phyloP scores from a whole-genome alignment of 805 yeast species.

The Kuraishia borneana region DNA sequence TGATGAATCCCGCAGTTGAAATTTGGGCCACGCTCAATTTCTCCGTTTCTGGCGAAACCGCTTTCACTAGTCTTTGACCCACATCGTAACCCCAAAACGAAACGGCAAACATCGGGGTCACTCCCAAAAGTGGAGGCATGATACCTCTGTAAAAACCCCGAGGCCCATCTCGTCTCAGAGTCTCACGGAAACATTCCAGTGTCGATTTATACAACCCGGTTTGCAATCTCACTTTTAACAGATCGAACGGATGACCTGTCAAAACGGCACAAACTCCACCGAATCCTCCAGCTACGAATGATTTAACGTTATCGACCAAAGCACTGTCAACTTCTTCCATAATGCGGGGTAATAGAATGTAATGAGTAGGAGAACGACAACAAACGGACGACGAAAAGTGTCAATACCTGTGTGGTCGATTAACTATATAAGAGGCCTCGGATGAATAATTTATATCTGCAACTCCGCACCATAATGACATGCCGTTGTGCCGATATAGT shows the following conservation, averaged over 20 bases:
- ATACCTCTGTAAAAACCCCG: conserved; percentile 89
- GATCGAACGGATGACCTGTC: conserved; percentile 95
- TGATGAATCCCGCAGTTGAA: conserved; percentile 86
- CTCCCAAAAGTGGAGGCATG: conserved; percentile 89
- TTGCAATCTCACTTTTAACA: conserved; percentile 85
- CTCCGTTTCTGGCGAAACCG: too few species aligned
- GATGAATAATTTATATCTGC: too few species aligned
- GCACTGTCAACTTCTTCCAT: conserved; percentile 36
- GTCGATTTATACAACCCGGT: conserved; percentile 62
- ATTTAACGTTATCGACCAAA: conserved; percentile 68
- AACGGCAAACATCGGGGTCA: conserved; percentile 97
- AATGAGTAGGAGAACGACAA: too few species aligned
- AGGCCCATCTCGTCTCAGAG: conserved; percentile 64
- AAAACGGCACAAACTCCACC: conserved; percentile 95
- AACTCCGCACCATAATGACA: too few species aligned
- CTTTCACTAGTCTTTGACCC: conserved; percentile 69
- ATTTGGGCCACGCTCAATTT: conserved; percentile 58
- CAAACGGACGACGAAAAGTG: too few species aligned
- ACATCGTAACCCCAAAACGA: conserved; percentile 97
- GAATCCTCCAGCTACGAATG: conserved; percentile 87
- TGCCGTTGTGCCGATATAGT: too few species aligned
- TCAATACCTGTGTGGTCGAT: too few species aligned
- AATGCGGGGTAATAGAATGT: conserved; percentile 1
- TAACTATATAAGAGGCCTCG: too few species aligned
- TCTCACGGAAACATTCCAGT: conserved; percentile 54